A percentile compares a stretch with the other conserved stretches of the same genome.
These are phyloP conservation scores for Psilocybe cyanescens DNA, from an alignment of 768 basidiomycete species.

Conservation along the genomic window DNA sequence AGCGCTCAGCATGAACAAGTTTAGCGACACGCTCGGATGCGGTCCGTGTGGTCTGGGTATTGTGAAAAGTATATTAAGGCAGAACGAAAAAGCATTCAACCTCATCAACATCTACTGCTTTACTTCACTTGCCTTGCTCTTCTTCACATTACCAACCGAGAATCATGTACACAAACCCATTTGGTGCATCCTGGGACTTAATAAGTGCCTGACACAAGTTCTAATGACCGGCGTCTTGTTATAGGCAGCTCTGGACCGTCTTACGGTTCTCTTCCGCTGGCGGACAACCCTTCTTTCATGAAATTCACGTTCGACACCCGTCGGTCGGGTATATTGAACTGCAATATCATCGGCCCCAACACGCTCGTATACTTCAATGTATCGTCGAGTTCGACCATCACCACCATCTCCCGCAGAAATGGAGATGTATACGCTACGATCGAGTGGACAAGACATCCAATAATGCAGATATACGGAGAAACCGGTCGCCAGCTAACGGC, in stretches of 20 bases:
- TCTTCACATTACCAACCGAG: background rate
- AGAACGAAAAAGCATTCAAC: background rate
- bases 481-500: constrained; percentile 36
- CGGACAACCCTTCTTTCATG: constrained; percentile 32
- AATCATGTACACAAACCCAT: background rate
- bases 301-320: constrained; percentile 45
- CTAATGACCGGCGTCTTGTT: background rate
- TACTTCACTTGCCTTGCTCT: background rate
- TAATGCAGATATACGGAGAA: constrained; percentile 41
- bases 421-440: constrained; percentile 42
- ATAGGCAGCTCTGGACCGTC: constrained; percentile 10
- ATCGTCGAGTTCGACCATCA: constrained; percentile 36
- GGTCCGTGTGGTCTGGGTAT: background rate
- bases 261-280: constrained; percentile 19
- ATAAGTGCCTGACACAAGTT: background rate
- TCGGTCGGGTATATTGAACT: constrained; percentile 46
- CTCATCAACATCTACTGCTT: background rate
- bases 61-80: background rate
- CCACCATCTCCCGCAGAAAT: constrained; percentile 40
- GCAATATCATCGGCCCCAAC: constrained; percentile 44
- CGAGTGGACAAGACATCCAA: constrained; percentile 38
- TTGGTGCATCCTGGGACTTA: background rate
- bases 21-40: background rate
- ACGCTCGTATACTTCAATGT: constrained; percentile 41
- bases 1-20: background rate